These are phyloP conservation scores for Xylariaceae sp. DNA, from an alignment of 2,329 filamentous ascomycete genomes.

Conservation along the genomic window DNA sequence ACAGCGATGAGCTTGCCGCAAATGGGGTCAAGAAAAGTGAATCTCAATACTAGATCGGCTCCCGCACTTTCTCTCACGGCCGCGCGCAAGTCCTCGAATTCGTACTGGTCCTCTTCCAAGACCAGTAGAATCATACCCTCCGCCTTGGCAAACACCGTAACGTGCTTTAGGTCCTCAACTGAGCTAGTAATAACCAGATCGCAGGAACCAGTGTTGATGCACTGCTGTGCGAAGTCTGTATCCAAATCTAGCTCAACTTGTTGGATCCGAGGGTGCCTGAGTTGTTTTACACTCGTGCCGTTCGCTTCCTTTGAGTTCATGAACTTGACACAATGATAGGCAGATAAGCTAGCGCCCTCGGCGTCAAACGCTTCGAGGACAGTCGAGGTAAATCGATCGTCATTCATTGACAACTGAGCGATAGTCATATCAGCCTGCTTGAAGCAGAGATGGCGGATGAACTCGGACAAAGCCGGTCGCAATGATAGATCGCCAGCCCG, in stretches of 20 bases:
- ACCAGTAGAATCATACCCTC: neutral
- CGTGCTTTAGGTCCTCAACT: neutral
- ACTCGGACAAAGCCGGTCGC: neutral
- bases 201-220: neutral
- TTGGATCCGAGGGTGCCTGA: too few species aligned
- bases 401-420: neutral
- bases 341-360: neutral
- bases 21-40: neutral
- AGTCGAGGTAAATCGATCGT: neutral
- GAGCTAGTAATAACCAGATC: neutral
- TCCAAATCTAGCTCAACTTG: too few species aligned
- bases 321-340: neutral
- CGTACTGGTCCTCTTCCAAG: neutral
- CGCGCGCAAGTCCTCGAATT: neutral
- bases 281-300: too few species aligned
- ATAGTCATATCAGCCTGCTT: constrained; percentile 2
- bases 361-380: neutral
- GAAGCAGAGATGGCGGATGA: constrained; percentile 9
- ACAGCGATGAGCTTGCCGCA: neutral
- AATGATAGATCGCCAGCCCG: constrained; percentile 1
- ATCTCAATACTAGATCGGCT: neutral
- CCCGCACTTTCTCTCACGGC: neutral
- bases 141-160: neutral
- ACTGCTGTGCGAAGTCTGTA: neutral
- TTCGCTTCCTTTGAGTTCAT: neutral